Conservation (phyloP, 257 asterid species). For the Pogostemon cablin region DNA sequence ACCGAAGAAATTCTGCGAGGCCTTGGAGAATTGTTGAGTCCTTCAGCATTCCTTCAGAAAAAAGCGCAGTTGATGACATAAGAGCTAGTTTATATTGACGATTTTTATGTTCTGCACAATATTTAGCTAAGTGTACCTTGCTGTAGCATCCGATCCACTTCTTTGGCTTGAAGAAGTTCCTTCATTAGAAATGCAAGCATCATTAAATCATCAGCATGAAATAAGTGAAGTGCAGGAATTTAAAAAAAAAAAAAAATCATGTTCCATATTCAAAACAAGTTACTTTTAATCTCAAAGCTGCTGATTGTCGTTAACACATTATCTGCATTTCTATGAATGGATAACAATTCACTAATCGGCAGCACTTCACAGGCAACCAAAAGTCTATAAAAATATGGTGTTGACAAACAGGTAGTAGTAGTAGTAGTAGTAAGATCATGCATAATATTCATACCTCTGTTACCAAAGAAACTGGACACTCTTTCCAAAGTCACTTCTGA, state of each 20-base stretch:
- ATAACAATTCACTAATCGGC: not conserved
- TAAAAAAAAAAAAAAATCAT: no score
- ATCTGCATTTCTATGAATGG: constrained; percentile 2
- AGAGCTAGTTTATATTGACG: constrained; percentile 16
- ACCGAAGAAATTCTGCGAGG: constrained; percentile 75
- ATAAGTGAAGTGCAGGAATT: not conserved
- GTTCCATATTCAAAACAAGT: not conserved
- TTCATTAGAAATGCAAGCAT: constrained; percentile 34
- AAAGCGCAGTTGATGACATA: constrained; percentile 25
- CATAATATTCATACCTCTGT: constrained; percentile 56
- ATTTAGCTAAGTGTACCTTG: constrained; percentile 53
- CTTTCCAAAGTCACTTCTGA: constrained; percentile 77
- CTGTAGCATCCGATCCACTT: constrained; percentile 50
- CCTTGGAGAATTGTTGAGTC: constrained; percentile 49
- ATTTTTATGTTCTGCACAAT: constrained; percentile 21
- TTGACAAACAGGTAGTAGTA: not conserved
- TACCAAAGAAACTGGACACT: constrained; percentile 66
- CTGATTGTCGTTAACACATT: constrained; percentile 1
- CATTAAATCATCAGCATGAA: constrained; percentile 16
- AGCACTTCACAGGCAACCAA: not conserved
- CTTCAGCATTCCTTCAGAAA: constrained; percentile 56
- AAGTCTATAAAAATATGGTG: not conserved
- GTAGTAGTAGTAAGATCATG: not conserved
- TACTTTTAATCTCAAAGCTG: not conserved
- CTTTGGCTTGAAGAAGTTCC: constrained; percentile 58